A percentile compares a stretch with the other conserved stretches of the same genome.
phyloP scores from a whole-genome alignment of 2,329 filamentous ascomycete species.

The Fusarium incarnatum region DNA sequence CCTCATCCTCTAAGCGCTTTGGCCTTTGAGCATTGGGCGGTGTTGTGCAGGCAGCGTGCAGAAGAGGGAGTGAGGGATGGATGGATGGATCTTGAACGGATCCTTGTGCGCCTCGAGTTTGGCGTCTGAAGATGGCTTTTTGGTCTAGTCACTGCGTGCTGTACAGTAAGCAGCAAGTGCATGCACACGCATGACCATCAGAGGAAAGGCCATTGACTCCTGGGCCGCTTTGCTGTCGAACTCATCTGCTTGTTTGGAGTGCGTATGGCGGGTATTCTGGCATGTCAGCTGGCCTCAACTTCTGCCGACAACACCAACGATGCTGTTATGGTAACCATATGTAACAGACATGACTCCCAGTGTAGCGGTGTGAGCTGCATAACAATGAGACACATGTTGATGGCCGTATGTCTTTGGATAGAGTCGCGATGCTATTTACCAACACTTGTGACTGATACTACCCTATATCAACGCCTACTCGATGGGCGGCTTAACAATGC shows the following conservation, averaged over 20 bases:
- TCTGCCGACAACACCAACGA: conserved; percentile 2
- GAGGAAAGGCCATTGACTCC: background rate
- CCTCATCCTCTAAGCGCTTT: conserved; percentile 25
- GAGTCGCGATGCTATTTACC: conserved; percentile 2
- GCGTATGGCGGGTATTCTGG: conserved; percentile 8
- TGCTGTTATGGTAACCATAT: conserved; percentile 11
- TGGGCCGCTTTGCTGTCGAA: background rate
- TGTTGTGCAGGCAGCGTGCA: conserved; percentile 32
- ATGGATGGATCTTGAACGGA: conserved; percentile 8
- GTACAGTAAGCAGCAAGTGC: background rate
- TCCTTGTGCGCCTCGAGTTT: background rate
- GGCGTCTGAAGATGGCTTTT: background rate
- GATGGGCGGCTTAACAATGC: background rate
- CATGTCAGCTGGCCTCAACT: conserved; percentile 24
- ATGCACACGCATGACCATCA: background rate
- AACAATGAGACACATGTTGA: conserved; percentile 7
- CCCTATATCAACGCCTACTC: conserved; percentile 13
- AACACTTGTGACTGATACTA: conserved; percentile 1
- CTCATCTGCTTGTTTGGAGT: background rate
- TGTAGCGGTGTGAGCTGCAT: conserved; percentile 25
- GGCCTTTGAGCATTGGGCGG: conserved; percentile 16
- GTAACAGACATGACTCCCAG: background rate
- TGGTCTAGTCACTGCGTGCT: background rate
- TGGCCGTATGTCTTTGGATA: conserved; percentile 1
- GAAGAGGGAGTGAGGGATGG: background rate